Conservation (phyloP, 2,329 filamentous ascomycete genomes). For the Calonectria ilicicola region DNA sequence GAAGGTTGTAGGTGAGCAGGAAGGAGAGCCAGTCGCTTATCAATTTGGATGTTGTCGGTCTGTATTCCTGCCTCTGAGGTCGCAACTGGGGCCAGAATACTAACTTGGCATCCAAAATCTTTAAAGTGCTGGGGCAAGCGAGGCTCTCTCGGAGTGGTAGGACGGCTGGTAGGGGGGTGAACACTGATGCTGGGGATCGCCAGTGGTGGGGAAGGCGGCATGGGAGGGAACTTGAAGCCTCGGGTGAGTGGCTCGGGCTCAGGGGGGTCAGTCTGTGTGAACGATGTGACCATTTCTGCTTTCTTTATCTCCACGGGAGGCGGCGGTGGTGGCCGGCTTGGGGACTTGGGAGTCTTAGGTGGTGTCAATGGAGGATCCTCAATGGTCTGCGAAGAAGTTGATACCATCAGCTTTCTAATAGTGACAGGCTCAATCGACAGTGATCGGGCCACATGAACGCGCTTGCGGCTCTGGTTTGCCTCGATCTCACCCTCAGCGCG, state of each 20-base stretch:
- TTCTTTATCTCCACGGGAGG: constrained; percentile 52
- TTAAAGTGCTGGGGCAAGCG: constrained; percentile 85
- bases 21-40: constrained; percentile 79
- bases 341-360: constrained; percentile 72
- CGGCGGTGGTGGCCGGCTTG: constrained; percentile 54
- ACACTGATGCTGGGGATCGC: constrained; percentile 89
- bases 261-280: constrained; percentile 70
- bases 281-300: constrained; percentile 62
- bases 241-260: constrained; percentile 14
- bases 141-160: constrained; percentile 80
- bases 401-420: constrained; percentile 68
- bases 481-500: constrained; percentile 71
- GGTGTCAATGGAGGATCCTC: constrained; percentile 71
- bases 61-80: constrained; percentile 68
- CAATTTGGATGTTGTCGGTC: constrained; percentile 91
- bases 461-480: constrained; percentile 80
- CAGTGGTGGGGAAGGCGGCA: constrained; percentile 54
- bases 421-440: constrained; percentile 60
- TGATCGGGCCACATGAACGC: constrained; percentile 67
- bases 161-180: constrained; percentile 86
- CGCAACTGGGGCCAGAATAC: constrained; percentile 40
- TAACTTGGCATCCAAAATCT: constrained; percentile 86
- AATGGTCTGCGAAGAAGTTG: constrained; percentile 71
- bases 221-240: constrained; percentile 24
- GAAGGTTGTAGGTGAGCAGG: constrained; percentile 85